phyloP scores from a whole-genome alignment of 169 alveolate species.

The Cryptosporidium muris region DNA sequence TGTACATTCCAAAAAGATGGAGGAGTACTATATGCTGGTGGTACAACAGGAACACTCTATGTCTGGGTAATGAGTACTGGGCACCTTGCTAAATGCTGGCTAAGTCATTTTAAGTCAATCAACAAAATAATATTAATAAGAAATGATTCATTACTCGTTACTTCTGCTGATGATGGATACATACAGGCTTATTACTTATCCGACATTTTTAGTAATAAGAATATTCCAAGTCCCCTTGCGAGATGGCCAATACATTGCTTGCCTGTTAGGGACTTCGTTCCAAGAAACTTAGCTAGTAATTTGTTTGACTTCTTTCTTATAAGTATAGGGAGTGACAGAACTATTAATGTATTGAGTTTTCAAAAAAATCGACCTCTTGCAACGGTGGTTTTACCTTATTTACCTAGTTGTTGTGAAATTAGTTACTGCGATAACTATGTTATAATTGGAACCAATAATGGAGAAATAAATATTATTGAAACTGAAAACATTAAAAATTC shows the following conservation, averaged over 20 bases:
- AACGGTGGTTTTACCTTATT: constrained; percentile 23
- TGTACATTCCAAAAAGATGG: constrained; percentile 65
- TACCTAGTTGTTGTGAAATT: constrained; percentile 13
- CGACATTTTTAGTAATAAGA: constrained; percentile 36
- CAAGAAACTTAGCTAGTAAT: neutral
- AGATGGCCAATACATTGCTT: constrained; percentile 53
- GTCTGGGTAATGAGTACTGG: constrained; percentile 54
- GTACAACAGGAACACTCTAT: constrained; percentile 51
- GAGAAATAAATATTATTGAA: constrained; percentile 12
- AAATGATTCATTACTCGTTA: constrained; percentile 25
- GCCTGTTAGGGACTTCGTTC: constrained; percentile 29
- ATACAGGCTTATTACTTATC: constrained; percentile 36
- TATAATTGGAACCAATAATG: constrained; percentile 41
- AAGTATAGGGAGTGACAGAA: constrained; percentile 37
- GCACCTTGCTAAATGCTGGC: constrained; percentile 58
- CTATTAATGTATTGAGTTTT: constrained; percentile 36
- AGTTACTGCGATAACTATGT: constrained; percentile 23
- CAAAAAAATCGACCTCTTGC: constrained; percentile 13
- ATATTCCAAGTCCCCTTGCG: constrained; percentile 37
- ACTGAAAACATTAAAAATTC: neutral
- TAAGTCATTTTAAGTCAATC: constrained; percentile 37
- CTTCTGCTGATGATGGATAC: constrained; percentile 48
- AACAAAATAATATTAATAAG: constrained; percentile 26
- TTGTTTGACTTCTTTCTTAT: constrained; percentile 9
- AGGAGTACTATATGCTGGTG: constrained; percentile 68